Conservation (phyloP, 2,329 filamentous ascomycete species). For the Hymenoscyphus repandus region DNA sequence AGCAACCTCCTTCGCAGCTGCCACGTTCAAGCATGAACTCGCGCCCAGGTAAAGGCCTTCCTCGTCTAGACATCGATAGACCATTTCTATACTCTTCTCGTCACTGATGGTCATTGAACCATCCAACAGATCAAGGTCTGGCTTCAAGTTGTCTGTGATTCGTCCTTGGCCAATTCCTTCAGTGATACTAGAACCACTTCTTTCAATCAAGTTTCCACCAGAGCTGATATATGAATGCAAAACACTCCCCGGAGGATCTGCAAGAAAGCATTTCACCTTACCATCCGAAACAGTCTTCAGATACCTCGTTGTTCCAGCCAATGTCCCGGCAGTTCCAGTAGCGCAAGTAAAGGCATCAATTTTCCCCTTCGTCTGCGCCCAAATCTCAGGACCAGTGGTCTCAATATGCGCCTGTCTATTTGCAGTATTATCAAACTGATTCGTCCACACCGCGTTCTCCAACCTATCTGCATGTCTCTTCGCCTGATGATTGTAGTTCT, state of each 20-base stretch:
- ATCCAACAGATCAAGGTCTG: slow-evolving; percentile 79
- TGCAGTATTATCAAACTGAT: slow-evolving; percentile 96
- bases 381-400: slow-evolving; percentile 96
- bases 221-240: slow-evolving; percentile 87
- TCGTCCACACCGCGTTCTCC: slow-evolving; percentile 93
- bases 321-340: slow-evolving; percentile 86
- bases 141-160: slow-evolving; percentile 88
- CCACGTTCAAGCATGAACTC: slow-evolving; percentile 90
- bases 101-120: slow-evolving; percentile 80
- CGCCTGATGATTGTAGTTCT: slow-evolving; percentile 98
- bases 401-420: slow-evolving; percentile 93
- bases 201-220: slow-evolving; percentile 76
- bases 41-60: slow-evolving; percentile 94
- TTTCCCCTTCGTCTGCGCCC: slow-evolving; percentile 80
- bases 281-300: slow-evolving; percentile 78
- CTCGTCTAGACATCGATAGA: slow-evolving; percentile 92
- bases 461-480: slow-evolving; percentile 78
- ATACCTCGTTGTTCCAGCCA: slow-evolving; percentile 84
- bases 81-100: slow-evolving; percentile 95
- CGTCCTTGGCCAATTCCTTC: slow-evolving; percentile 97
- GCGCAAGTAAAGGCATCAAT: slow-evolving; percentile 94
- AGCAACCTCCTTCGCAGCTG: slow-evolving; percentile 89
- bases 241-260: slow-evolving; percentile 89
- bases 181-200: slow-evolving; percentile 83
- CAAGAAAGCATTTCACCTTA: slow-evolving; percentile 79